Percentiles rank a stretch among this genome's conserved stretches.
Evolutionary conservation across 345 rosid genomes (phyloP).

Genomic region (Clarkia xantiana): DNA sequence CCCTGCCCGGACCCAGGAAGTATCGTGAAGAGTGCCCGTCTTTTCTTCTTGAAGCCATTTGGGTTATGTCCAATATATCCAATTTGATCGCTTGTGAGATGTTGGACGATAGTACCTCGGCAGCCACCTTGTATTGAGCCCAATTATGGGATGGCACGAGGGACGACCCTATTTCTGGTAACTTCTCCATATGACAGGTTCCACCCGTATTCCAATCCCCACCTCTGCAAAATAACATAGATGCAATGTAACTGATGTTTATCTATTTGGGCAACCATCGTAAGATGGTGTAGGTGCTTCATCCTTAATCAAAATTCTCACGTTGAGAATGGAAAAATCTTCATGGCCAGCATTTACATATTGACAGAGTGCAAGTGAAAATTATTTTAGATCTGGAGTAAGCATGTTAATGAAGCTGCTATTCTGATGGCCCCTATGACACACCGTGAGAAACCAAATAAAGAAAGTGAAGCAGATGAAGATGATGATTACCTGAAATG

Average conservation of each 20-base stretch:
- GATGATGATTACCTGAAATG: slow-evolving; percentile 26
- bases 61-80: slow-evolving; percentile 22
- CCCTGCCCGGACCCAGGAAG: slow-evolving; percentile 10
- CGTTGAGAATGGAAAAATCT: no score
- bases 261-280: background rate
- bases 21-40: slow-evolving; percentile 34
- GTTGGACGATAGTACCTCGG: slow-evolving; percentile 12
- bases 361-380: no score
- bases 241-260: background rate
- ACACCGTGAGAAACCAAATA: no score
- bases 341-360: no score
- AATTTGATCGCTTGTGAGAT: slow-evolving; percentile 6
- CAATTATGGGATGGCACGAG: slow-evolving; percentile 19
- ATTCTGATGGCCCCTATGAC: no score
- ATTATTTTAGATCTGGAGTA: no score
- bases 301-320: background rate
- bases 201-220: slow-evolving; percentile 32
- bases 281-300: background rate
- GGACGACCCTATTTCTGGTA: slow-evolving; percentile 24
- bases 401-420: no score
- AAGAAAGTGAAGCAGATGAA: background rate
- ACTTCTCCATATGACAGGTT: slow-evolving; percentile 25
- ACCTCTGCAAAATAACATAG: slow-evolving; percentile 16
- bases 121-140: slow-evolving; percentile 16
- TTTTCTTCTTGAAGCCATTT: slow-evolving; percentile 26